Evolutionary conservation across 768 basidiomycete species (phyloP).

Genomic region (Rhodosporidiobolus odoratus): DNA sequence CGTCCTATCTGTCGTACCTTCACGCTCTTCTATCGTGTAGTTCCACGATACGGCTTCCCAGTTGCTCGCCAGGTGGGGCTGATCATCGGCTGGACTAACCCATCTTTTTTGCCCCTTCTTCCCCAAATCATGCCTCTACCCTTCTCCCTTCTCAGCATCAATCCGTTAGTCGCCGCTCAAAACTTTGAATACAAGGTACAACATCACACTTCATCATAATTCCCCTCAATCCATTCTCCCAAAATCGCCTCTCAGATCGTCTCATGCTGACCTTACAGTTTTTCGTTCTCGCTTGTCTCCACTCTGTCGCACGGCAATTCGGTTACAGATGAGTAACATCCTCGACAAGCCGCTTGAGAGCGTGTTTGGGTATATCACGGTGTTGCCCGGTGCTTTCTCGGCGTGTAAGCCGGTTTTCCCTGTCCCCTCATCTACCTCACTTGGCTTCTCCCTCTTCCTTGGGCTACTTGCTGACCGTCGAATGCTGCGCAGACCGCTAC

Average conservation of each 20-base stretch:
- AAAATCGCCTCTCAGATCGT: too few species aligned
- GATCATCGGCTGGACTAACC: too few species aligned
- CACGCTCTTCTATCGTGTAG: neutral
- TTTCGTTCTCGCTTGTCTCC: too few species aligned
- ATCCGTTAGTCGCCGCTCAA: constrained; percentile 80
- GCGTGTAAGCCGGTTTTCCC: constrained; percentile 61
- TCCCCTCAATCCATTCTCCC: too few species aligned
- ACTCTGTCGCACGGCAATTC: too few species aligned
- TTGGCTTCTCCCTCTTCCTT: too few species aligned
- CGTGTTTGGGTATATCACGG: constrained; percentile 90
- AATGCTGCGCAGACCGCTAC: constrained; percentile 46
- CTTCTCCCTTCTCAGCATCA: constrained; percentile 56
- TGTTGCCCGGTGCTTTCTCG: constrained; percentile 72
- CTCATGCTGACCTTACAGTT: too few species aligned
- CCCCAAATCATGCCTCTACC: neutral
- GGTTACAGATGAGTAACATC: constrained; percentile 32
- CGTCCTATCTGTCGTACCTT: neutral
- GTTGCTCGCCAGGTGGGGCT: too few species aligned
- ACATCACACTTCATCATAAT: too few species aligned
- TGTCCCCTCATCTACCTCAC: neutral
- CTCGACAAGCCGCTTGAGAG: constrained; percentile 53
- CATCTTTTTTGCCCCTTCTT: too few species aligned
- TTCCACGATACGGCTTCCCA: too few species aligned
- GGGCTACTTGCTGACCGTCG: neutral
- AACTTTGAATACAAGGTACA: constrained; percentile 97